phyloP scores from a whole-genome alignment of 2,329 filamentous ascomycete species.

The Aspergillus sp. region DNA sequence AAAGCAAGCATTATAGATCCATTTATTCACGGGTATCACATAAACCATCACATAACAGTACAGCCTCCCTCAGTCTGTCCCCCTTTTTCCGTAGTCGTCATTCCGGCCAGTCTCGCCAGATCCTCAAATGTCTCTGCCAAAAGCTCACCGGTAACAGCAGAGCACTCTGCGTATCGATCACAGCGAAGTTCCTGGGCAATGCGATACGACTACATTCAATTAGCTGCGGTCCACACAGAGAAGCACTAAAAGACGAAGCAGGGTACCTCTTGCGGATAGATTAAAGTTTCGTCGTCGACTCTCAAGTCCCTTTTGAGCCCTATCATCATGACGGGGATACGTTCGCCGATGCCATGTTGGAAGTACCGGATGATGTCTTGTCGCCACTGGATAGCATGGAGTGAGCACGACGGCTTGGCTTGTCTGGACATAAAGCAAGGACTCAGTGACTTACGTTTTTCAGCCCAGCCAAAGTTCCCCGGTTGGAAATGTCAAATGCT shows the following conservation, averaged over 20 bases:
- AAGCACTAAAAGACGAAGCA: slow-evolving; percentile 24
- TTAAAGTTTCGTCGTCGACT: slow-evolving; percentile 43
- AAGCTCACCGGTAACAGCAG: slow-evolving; percentile 60
- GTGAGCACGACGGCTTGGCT: not conserved
- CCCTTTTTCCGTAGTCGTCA: slow-evolving; percentile 56
- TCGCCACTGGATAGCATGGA: slow-evolving; percentile 36
- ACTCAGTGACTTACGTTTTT: slow-evolving; percentile 30
- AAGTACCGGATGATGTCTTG: slow-evolving; percentile 50
- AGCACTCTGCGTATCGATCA: slow-evolving; percentile 64
- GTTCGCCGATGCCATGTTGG: slow-evolving; percentile 44
- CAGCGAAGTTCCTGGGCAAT: slow-evolving; percentile 61
- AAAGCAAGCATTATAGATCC: not conserved
- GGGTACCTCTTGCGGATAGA: slow-evolving; percentile 44
- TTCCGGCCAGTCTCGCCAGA: slow-evolving; percentile 57
- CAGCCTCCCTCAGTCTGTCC: slow-evolving; percentile 49
- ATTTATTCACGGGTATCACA: not conserved
- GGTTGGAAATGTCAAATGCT: slow-evolving; percentile 59
- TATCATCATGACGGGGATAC: slow-evolving; percentile 58
- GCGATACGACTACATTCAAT: slow-evolving; percentile 47
- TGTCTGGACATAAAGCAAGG: not conserved
- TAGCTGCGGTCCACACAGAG: slow-evolving; percentile 16
- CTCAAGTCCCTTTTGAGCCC: slow-evolving; percentile 60
- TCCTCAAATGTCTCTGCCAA: slow-evolving; percentile 62
- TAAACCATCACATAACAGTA: slow-evolving; percentile 36
- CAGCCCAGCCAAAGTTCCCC: slow-evolving; percentile 50